Percentiles rank a stretch among this genome's conserved stretches.
Conservation (phyloP, 495 filamentous ascomycete species). For the Achaetomiella virescens region DNA sequence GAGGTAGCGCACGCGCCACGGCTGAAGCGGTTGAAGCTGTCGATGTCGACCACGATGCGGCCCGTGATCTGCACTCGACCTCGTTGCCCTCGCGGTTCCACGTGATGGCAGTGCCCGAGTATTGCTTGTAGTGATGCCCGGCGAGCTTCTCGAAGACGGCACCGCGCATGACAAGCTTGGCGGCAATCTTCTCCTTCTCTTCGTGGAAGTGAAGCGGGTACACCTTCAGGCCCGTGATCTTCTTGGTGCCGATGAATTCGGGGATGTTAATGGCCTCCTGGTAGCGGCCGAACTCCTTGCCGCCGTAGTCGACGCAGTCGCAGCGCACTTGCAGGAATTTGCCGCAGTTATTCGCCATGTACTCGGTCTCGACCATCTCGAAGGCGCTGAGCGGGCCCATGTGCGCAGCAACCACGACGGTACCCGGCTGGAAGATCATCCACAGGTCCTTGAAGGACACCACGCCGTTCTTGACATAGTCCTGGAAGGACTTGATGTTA, state of each 20-base stretch:
- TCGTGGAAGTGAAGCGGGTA: slow-evolving; percentile 55
- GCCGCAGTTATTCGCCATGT: slow-evolving; percentile 25
- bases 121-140: slow-evolving; percentile 54
- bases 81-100: slow-evolving; percentile 32
- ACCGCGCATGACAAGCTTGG: slow-evolving; percentile 41
- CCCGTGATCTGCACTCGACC: slow-evolving; percentile 26
- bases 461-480: slow-evolving; percentile 51
- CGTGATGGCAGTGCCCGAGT: slow-evolving; percentile 40
- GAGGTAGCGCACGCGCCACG: slow-evolving; percentile 22
- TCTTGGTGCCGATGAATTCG: slow-evolving; percentile 49
- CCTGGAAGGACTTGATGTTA: slow-evolving; percentile 50
- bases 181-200: slow-evolving; percentile 34
- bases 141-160: slow-evolving; percentile 47
- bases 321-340: slow-evolving; percentile 40
- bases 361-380: slow-evolving; percentile 28
- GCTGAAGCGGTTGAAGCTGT: slow-evolving; percentile 33
- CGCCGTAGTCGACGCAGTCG: slow-evolving; percentile 55
- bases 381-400: slow-evolving; percentile 30
- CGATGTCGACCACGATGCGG: slow-evolving; percentile 33
- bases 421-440: slow-evolving; percentile 40
- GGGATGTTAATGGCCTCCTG: slow-evolving; percentile 39
- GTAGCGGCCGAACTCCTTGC: slow-evolving; percentile 50
- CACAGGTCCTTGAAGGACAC: slow-evolving; percentile 52
- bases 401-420: slow-evolving; percentile 25
- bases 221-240: slow-evolving; percentile 48